Evolutionary conservation across 2,329 filamentous ascomycete genomes (phyloP).

Genomic region (Scedosporium dehoogii): DNA sequence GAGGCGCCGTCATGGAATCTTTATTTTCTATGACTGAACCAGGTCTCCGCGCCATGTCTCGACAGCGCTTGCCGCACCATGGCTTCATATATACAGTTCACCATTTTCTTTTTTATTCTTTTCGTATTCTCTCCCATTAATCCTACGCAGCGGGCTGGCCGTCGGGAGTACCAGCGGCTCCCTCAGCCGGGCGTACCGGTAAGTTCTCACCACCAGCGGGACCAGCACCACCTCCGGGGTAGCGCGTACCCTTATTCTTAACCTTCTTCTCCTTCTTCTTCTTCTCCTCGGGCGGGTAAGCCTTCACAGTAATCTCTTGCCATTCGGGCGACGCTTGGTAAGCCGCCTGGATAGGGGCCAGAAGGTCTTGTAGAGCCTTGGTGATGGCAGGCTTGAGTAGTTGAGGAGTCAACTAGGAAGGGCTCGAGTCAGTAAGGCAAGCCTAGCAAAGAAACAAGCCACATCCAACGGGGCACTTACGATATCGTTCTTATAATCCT

Average conservation of each 20-base stretch:
- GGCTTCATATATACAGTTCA: too few species aligned
- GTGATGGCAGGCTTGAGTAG: conserved; percentile 77
- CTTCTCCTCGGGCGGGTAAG: conserved; percentile 63
- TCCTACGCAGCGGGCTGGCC: background rate
- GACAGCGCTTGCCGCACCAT: too few species aligned
- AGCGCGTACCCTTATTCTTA: conserved; percentile 64
- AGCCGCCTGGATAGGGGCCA: conserved; percentile 67
- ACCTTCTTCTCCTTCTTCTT: conserved; percentile 64
- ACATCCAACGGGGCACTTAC: conserved; percentile 31
- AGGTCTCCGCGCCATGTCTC: too few species aligned
- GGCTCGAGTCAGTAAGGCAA: too few species aligned
- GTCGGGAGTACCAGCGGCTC: background rate
- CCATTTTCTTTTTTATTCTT: background rate
- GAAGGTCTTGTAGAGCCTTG: conserved; percentile 59
- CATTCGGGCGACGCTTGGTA: conserved; percentile 66
- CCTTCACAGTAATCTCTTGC: conserved; percentile 59
- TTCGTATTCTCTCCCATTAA: too few species aligned
- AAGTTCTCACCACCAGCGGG: background rate
- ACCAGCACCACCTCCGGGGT: conserved; percentile 33
- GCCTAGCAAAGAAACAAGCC: conserved; percentile 1
- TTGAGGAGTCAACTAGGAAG: conserved; percentile 62
- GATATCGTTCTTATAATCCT: conserved; percentile 71
- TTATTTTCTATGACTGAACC: too few species aligned
- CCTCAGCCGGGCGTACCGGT: background rate
- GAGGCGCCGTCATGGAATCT: too few species aligned